These are phyloP conservation scores for Pachysolen tannophilus DNA, from an alignment of 805 yeast genomes.

Conservation along the genomic window DNA sequence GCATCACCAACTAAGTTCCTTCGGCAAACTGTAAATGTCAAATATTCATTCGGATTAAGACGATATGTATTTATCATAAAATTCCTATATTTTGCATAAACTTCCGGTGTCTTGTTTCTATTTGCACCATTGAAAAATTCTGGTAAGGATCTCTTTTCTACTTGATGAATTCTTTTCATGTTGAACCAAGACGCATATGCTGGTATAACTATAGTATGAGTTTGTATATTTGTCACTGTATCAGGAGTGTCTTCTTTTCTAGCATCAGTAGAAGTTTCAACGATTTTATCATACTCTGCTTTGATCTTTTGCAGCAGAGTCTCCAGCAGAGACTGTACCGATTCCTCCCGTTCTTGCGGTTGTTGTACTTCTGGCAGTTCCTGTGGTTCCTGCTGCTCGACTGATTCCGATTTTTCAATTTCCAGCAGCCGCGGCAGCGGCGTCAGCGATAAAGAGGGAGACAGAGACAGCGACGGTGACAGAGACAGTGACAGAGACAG, in stretches of 20 bases:
- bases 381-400: not conserved
- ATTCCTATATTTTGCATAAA: constrained; percentile 76
- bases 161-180: constrained; percentile 59
- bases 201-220: constrained; percentile 80
- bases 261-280: constrained; percentile 1
- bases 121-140: constrained; percentile 65
- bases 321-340: constrained; percentile 8
- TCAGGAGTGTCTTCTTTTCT: constrained; percentile 8
- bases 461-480: too few species aligned
- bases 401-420: constrained; percentile 1
- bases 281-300: constrained; percentile 2
- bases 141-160: constrained; percentile 79
- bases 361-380: not conserved
- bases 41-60: constrained; percentile 80
- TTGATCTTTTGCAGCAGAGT: constrained; percentile 11
- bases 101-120: constrained; percentile 72
- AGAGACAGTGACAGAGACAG: too few species aligned
- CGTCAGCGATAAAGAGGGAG: too few species aligned
- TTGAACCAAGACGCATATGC: constrained; percentile 86
- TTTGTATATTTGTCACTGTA: constrained; percentile 36
- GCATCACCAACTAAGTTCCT: constrained; percentile 90
- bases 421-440: constrained; percentile 10
- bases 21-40: constrained; percentile 85
- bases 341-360: constrained; percentile 10
- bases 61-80: constrained; percentile 86